These are phyloP conservation scores for Trametopsis cervina DNA, from an alignment of 768 basidiomycete genomes.

Conservation along the genomic window DNA sequence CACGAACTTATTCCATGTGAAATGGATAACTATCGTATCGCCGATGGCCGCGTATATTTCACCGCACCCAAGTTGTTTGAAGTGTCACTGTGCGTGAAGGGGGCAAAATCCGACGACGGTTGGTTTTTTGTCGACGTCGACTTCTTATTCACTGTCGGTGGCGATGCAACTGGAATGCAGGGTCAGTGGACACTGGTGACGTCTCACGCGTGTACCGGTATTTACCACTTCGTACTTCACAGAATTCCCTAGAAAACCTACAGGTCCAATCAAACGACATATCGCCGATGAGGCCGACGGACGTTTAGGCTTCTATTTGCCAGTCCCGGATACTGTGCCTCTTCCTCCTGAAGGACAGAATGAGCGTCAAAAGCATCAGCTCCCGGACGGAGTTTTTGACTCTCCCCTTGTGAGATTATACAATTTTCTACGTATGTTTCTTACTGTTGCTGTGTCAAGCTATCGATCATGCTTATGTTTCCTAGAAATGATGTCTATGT, in stretches of 20 bases:
- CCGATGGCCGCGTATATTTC: constrained; percentile 75
- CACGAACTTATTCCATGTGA: constrained; percentile 77
- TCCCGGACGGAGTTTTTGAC: constrained; percentile 62
- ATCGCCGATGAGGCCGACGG: constrained; percentile 70
- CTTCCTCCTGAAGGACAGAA: constrained; percentile 33
- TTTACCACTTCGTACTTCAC: neutral
- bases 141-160: constrained; percentile 67
- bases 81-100: constrained; percentile 65
- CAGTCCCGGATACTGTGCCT: constrained; percentile 34
- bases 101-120: constrained; percentile 59
- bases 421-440: constrained; percentile 79
- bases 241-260: constrained; percentile 73
- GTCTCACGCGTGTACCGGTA: neutral
- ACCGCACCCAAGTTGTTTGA: constrained; percentile 67
- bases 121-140: constrained; percentile 85
- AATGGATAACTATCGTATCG: constrained; percentile 68
- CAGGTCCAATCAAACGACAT: constrained; percentile 53
- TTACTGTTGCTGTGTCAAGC: neutral
- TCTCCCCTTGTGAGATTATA: constrained; percentile 79
- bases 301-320: constrained; percentile 58
- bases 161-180: constrained; percentile 67
- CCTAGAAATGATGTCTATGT: constrained; percentile 83
- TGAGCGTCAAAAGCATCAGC: constrained; percentile 38
- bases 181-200: constrained; percentile 36
- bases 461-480: neutral